Evolutionary conservation across 2,329 filamentous ascomycete species (phyloP).

Genomic region (Fusarium hostae): DNA sequence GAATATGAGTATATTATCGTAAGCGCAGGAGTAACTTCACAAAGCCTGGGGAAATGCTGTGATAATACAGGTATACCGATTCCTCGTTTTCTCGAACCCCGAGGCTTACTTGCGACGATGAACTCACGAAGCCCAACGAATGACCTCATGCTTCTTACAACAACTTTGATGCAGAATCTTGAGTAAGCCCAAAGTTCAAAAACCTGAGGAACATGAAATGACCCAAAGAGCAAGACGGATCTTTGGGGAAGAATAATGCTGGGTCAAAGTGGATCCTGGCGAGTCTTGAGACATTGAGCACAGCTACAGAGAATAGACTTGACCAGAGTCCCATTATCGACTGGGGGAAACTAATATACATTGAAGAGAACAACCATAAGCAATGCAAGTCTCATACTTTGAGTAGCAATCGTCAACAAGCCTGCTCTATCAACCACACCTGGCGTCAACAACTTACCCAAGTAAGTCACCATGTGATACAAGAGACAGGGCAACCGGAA

Average conservation of each 20-base stretch:
- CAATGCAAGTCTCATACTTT: not conserved
- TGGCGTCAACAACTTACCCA: not conserved
- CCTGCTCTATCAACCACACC: not conserved
- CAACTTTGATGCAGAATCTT: accelerated
- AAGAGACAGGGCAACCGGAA: not conserved
- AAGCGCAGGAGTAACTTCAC: too few species aligned
- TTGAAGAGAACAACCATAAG: accelerated
- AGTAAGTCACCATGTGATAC: not conserved
- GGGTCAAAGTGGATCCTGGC: accelerated
- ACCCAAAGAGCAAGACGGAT: not conserved
- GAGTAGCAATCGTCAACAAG: not conserved
- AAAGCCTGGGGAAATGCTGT: too few species aligned
- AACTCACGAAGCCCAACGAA: too few species aligned
- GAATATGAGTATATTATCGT: too few species aligned
- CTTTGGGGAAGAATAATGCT: not conserved
- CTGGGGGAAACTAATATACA: not conserved
- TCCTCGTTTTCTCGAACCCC: not conserved
- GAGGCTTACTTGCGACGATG: not conserved
- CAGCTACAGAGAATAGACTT: not conserved
- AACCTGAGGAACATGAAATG: not conserved
- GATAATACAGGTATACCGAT: not conserved
- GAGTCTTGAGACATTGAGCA: not conserved
- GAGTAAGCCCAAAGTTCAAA: not conserved
- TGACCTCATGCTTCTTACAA: not conserved
- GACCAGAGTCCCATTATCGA: accelerated